A percentile compares a stretch with the other conserved stretches of the same genome.
phyloP scores from a whole-genome alignment of 345 rosid species.

The Populus deltoides region DNA sequence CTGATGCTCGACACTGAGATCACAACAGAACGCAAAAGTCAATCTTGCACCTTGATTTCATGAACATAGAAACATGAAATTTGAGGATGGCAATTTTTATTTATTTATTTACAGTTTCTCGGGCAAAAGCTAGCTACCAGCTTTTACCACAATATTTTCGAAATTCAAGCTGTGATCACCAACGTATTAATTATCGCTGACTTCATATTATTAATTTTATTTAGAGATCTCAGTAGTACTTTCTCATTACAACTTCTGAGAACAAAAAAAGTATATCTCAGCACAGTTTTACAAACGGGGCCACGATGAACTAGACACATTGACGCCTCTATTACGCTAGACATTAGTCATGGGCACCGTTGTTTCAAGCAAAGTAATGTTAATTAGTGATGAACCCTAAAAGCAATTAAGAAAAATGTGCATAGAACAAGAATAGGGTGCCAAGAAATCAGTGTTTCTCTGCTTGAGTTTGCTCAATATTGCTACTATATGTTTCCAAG shows the following conservation, averaged over 20 bases:
- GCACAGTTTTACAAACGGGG: not conserved
- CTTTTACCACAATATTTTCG: not conserved
- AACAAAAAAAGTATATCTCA: not conserved
- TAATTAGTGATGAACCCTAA: too few species aligned
- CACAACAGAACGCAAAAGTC: not conserved
- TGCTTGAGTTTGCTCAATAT: not conserved
- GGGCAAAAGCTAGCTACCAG: not conserved
- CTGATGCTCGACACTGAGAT: not conserved
- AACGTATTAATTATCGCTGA: not conserved
- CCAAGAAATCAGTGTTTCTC: not conserved
- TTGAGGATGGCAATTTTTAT: not conserved
- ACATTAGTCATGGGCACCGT: not conserved
- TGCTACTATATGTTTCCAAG: slow-evolving; percentile 34
- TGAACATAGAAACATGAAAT: slow-evolving; percentile 22
- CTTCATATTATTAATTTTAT: not conserved
- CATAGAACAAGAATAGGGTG: not conserved
- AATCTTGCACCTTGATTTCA: slow-evolving; percentile 14
- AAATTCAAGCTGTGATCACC: not conserved
- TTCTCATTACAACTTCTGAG: not conserved
- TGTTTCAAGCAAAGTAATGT: not conserved
- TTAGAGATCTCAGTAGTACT: not conserved
- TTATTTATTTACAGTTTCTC: not conserved
- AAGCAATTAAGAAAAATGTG: too few species aligned
- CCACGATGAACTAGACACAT: not conserved
- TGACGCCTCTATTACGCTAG: too few species aligned